Base-by-base conservation (phyloP, 495 filamentous ascomycete species). In the Cairneyella variabilis region DNA sequence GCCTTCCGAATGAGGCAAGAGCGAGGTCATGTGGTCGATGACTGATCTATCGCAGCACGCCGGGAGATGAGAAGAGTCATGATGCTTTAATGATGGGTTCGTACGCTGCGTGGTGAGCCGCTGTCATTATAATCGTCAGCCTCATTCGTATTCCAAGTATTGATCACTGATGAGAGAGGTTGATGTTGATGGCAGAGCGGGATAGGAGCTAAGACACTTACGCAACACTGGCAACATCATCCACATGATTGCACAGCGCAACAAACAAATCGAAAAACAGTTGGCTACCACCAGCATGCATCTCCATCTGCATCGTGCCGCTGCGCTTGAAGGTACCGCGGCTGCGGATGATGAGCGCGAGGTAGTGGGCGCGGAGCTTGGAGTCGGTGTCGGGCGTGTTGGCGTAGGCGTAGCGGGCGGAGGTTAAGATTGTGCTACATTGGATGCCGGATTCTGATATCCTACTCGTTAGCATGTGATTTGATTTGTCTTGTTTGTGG, bases 211-310 rank as follows among this genome's bases (percentile, higher is more conserved):
- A 51, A 43, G 22, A 48, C 14, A 59, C 58, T 61, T 57, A 64
- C 62, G 58, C 56, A 59, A 54, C 40, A 42, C 49, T 60, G 0
- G 62, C 39, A 45, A 95, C 78, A 70, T 95, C 90, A 76, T 95
- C 90, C 65, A 96, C 84, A 76, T 95, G 89, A 73, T 95, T 95
- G 79, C 90, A 93, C 88, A 97, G 88, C 56, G 91, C 90, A 62
- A 96, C 90, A 71, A 96, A 97, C 69, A 97, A 77, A 78, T 96
- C 91, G 73, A 97, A 96, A 79, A 95, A 97, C 67, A 96, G 78
- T 75, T 88, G 84, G 65, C 84, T 84, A 64, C 85, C 90, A 56
- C 88, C 89, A 68, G 82, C 83, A 72, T 95, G 88, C 91, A 97
- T 96, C 79, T 97, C 91, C 76, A 86, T 83, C 80, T 95, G 90